Conservation (phyloP, 768 basidiomycete species). For the Tephrocybe sp. region DNA sequence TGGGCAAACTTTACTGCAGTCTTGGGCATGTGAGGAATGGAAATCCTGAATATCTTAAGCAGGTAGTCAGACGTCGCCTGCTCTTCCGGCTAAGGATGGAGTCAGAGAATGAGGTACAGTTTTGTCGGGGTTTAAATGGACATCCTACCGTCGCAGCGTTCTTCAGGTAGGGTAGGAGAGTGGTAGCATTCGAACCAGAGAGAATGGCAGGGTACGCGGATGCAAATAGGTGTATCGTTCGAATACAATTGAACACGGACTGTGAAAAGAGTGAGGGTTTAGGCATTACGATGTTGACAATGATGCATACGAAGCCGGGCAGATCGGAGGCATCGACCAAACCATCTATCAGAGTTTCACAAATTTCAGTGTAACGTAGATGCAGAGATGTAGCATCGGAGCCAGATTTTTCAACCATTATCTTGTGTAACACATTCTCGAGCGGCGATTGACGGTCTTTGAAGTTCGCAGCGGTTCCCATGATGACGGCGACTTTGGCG, state of each 20-base stretch:
- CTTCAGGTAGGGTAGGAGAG: conserved; percentile 88
- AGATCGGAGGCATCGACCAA: conserved; percentile 85
- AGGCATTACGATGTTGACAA: not conserved
- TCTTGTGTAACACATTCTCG: conserved; percentile 82
- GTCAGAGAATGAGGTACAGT: not conserved
- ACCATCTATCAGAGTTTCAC: conserved; percentile 83
- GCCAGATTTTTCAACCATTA: conserved; percentile 73
- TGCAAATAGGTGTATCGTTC: conserved; percentile 81
- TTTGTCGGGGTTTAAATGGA: not conserved
- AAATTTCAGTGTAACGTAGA: conserved; percentile 74
- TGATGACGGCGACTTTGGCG: conserved; percentile 76
- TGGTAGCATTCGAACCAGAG: conserved; percentile 81
- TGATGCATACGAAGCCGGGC: conserved; percentile 65
- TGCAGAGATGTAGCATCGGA: conserved; percentile 55
- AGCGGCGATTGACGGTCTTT: conserved; percentile 82
- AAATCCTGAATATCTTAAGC: conserved; percentile 82
- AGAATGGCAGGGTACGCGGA: conserved; percentile 83
- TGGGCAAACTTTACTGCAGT: conserved; percentile 86
- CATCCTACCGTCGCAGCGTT: conserved; percentile 67
- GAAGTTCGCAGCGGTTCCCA: conserved; percentile 81
- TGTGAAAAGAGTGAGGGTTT: conserved; percentile 27
- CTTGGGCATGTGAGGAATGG: conserved; percentile 87
- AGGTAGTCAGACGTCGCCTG: conserved; percentile 82
- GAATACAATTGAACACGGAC: conserved; percentile 82
- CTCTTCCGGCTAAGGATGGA: conserved; percentile 66